phyloP scores from a whole-genome alignment of 2,329 filamentous ascomycete genomes.

The Trichothecium sympodiale region DNA sequence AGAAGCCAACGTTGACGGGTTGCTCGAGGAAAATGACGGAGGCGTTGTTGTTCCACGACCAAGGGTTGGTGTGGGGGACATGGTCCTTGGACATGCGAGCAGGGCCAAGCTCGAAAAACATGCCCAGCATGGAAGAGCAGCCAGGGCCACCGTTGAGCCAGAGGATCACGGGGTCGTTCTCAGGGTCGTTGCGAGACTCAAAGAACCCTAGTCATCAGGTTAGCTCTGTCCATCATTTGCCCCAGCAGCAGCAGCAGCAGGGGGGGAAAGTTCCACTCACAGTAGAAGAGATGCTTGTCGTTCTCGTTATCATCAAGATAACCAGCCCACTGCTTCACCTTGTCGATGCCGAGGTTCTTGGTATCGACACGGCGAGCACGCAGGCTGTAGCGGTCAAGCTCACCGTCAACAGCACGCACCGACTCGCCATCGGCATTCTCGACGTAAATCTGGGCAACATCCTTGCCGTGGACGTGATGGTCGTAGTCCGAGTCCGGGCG shows the following conservation, averaged over 20 bases:
- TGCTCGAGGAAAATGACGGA: constrained; percentile 99
- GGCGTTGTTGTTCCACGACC: constrained; percentile 93
- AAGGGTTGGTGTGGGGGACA: constrained; percentile 66
- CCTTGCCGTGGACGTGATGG: constrained; percentile 74
- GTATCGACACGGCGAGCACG: constrained; percentile 89
- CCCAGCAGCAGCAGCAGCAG: too few species aligned
- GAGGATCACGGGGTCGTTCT: constrained; percentile 90
- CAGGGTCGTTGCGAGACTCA: constrained; percentile 91
- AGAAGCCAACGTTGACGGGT: constrained; percentile 96
- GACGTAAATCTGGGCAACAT: constrained; percentile 74
- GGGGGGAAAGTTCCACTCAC: constrained; percentile 40
- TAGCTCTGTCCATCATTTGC: constrained; percentile 5
- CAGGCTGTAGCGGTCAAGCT: constrained; percentile 77
- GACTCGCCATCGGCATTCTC: constrained; percentile 21
- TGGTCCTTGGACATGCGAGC: constrained; percentile 75
- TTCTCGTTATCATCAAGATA: constrained; percentile 94
- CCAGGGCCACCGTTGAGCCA: constrained; percentile 95
- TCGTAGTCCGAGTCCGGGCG: constrained; percentile 82
- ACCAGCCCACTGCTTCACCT: constrained; percentile 94
- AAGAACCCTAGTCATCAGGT: constrained; percentile 71
- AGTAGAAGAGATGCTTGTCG: constrained; percentile 98
- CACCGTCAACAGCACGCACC: constrained; percentile 57
- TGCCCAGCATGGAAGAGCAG: constrained; percentile 89
- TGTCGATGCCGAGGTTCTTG: constrained; percentile 71
- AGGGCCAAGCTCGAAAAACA: constrained; percentile 97